These are phyloP conservation scores for Zangia roseola DNA, from an alignment of 768 basidiomycete genomes.

Conservation along the genomic window DNA sequence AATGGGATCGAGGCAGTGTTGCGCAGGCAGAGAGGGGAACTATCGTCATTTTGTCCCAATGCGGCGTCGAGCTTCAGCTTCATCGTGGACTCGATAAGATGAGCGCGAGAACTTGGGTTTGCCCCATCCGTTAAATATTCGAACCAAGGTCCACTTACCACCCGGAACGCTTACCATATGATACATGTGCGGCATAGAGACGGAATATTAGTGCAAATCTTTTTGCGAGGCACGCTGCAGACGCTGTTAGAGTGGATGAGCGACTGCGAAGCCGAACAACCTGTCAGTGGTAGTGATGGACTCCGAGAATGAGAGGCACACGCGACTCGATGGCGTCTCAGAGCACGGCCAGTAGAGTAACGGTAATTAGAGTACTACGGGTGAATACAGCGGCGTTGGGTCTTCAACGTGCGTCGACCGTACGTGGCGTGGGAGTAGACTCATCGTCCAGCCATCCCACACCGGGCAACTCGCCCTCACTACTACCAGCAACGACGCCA, in stretches of 20 bases:
- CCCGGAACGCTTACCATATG: neutral
- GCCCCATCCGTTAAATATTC: too few relatives aligned
- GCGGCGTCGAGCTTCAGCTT: neutral
- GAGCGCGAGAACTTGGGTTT: slow-evolving; percentile 8
- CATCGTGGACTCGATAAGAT: slow-evolving; percentile 2
- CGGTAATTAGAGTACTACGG: too few relatives aligned
- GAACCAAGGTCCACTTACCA: neutral
- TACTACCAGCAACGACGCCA: slow-evolving; percentile 12
- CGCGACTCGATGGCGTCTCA: neutral
- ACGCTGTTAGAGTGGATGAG: slow-evolving; percentile 7
- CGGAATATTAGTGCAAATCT: slow-evolving; percentile 1
- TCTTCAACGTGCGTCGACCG: slow-evolving; percentile 4
- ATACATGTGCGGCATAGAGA: slow-evolving; percentile 7
- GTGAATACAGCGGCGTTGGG: neutral
- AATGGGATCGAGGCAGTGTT: slow-evolving; percentile 4
- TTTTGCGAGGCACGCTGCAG: neutral
- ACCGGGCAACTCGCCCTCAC: too few relatives aligned
- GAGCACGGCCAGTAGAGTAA: too few relatives aligned
- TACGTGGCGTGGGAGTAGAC: slow-evolving; percentile 31
- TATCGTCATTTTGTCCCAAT: too few relatives aligned
- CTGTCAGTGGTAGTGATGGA: neutral
- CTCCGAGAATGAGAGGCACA: neutral
- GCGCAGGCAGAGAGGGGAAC: slow-evolving; percentile 9
- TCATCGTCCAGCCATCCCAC: too few relatives aligned
- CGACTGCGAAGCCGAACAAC: neutral